Conservation (phyloP, 345 rosid species). For the Pugionium cornutum region DNA sequence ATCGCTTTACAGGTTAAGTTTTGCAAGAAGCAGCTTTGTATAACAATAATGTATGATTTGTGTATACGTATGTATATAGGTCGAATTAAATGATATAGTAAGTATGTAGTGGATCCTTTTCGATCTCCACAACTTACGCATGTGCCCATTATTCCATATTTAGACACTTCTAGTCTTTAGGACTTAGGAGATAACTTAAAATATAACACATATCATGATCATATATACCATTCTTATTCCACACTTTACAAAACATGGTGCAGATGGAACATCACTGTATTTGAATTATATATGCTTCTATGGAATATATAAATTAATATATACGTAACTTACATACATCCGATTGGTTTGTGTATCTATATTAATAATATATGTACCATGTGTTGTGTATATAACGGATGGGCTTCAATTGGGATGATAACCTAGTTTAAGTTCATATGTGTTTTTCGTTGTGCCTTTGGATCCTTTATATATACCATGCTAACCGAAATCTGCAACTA, state of each 20-base stretch:
- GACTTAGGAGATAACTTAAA: constrained; percentile 41
- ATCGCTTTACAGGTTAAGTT: constrained; percentile 30
- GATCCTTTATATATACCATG: constrained; percentile 25
- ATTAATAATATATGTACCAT: not conserved
- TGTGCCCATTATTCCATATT: constrained; percentile 44
- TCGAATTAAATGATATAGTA: constrained; percentile 37
- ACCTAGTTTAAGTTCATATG: constrained; percentile 26
- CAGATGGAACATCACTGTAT: constrained; percentile 36
- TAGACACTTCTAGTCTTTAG: constrained; percentile 42
- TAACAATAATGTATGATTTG: constrained; percentile 26
- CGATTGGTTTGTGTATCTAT: not conserved
- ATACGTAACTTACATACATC: not conserved
- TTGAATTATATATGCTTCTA: constrained; percentile 12
- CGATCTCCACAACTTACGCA: constrained; percentile 39
- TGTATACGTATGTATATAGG: constrained; percentile 7
- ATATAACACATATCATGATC: constrained; percentile 37
- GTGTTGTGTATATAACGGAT: constrained; percentile 9
- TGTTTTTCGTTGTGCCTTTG: constrained; percentile 12
- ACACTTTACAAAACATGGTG: constrained; percentile 33
- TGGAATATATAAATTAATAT: constrained; percentile 2
- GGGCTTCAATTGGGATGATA: constrained; percentile 32
- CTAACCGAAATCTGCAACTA: constrained; percentile 20
- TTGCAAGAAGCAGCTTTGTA: constrained; percentile 30
- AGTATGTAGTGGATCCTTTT: constrained; percentile 43
- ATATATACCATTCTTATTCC: constrained; percentile 26